phyloP scores from a whole-genome alignment of 2,329 filamentous ascomycete genomes.

The Gaeumannomyces tritici region DNA sequence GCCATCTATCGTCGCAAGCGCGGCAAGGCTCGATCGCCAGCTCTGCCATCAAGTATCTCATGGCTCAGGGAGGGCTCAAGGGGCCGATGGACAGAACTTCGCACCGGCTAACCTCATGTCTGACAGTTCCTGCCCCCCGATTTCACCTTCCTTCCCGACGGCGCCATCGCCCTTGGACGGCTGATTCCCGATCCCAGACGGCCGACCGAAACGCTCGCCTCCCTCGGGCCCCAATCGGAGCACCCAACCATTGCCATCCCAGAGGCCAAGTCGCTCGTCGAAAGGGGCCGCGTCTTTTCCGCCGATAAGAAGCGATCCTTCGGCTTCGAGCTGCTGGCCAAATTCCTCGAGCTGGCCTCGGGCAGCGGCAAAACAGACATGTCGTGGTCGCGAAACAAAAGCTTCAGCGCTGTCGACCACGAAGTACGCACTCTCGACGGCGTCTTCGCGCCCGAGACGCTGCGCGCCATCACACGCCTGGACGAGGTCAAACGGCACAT shows the following conservation, averaged over 20 bases:
- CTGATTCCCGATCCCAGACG: background rate
- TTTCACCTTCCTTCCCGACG: background rate
- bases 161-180: slow-evolving; percentile 39
- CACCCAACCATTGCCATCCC: background rate
- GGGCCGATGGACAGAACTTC: too few species aligned
- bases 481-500: background rate
- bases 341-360: background rate
- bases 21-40: too few species aligned
- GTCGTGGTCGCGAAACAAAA: background rate
- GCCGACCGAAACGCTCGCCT: background rate
- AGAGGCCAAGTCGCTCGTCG: background rate
- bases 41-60: too few species aligned
- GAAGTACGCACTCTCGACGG: background rate
- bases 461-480: background rate
- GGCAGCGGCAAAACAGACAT: background rate
- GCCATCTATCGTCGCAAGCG: too few species aligned
- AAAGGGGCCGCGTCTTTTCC: background rate
- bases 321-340: background rate
- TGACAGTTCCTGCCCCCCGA: too few species aligned
- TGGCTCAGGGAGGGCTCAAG: too few species aligned
- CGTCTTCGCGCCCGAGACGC: background rate
- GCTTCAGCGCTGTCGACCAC: background rate
- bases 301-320: background rate
- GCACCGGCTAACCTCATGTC: too few species aligned
- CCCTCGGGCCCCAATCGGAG: background rate